Base-by-base conservation (phyloP, 2,329 filamentous ascomycete species). In the Penicillium sclerotigenum region DNA sequence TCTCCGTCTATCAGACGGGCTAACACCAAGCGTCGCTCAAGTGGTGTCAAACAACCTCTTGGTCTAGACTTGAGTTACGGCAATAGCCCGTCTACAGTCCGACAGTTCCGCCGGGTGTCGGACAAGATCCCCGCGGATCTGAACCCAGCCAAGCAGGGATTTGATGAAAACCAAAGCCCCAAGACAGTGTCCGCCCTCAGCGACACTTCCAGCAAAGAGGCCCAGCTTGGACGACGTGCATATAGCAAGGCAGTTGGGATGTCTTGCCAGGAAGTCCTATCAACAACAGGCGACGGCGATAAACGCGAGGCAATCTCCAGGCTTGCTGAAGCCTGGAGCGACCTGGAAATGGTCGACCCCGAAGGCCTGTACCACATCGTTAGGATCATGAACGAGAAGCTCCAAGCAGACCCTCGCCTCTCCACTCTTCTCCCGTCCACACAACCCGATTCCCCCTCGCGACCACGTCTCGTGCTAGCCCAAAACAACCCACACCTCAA, bases 61-160 rank as follows among this genome's bases (percentile, higher is more conserved):
- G 91, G 91, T 53, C 83, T 94, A 1, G 91, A 97, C 68, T 87
- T 96, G 80, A 95, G 88, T 6, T 97, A 95, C 75, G 94, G 93
- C 49, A 97, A 97, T 73, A 89, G 87, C 8, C 90, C 90, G 1
- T 97, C 93, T 1, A 96, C 92, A 16, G 90, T 96, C 63, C 87
- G 92, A 52, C 87, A 96, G 50, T 97, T 97, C 79, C 89, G 90
- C 61, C 86, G 93, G 24, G 91, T 96, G 0, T 94, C 92, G 0
- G 89, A 90, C 65, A 78, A 79, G 81, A 64, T 85, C 80, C 22
- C 67, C 3, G 54, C 50, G 13, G 65, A 70, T 26, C 52, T 63
- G 18, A 59, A 63, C 1, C 50, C 59, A 3, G 57, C 64, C 7
- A 69, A 66, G 41, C 62, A 63, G 5, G 71, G 63, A 2, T 66